phyloP scores from a whole-genome alignment of 257 asterid species.

The Solanum phureja region DNA sequence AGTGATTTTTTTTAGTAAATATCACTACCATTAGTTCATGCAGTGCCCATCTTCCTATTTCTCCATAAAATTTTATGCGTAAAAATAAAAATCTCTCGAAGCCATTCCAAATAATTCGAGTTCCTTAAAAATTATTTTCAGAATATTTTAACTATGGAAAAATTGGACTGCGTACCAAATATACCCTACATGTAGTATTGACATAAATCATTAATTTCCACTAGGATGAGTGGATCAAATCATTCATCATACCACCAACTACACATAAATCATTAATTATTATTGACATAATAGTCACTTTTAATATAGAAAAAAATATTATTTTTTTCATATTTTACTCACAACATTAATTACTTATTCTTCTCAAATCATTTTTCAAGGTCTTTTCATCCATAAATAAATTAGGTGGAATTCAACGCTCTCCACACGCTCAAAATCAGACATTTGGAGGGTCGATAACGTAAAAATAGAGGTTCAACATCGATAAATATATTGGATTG shows the following conservation, averaged over 20 bases:
- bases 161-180: not conserved
- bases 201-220: not conserved
- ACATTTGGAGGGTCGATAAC: fast-evolving
- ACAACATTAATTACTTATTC: not conserved
- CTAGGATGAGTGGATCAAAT: not conserved
- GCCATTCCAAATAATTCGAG: too few relatives aligned
- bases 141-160: not conserved
- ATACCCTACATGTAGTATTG: not conserved
- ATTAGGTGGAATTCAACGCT: not conserved
- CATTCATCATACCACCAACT: not conserved
- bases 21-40: not conserved
- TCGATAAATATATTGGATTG: too few relatives aligned
- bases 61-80: too few relatives aligned
- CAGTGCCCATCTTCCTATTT: not conserved
- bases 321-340: not conserved
- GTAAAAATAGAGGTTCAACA: not conserved
- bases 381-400: too few relatives aligned
- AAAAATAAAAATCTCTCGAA: not conserved
- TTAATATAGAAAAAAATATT: too few relatives aligned
- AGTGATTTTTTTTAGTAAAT: too few relatives aligned
- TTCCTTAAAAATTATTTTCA: too few relatives aligned
- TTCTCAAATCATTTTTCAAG: too few relatives aligned
- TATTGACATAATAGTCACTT: not conserved
- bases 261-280: not conserved
- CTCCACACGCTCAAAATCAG: not conserved